Percentiles rank a stretch among this genome's conserved stretches.
Conservation (phyloP, 768 basidiomycete genomes). For the Xerocomellus dryophilus region DNA sequence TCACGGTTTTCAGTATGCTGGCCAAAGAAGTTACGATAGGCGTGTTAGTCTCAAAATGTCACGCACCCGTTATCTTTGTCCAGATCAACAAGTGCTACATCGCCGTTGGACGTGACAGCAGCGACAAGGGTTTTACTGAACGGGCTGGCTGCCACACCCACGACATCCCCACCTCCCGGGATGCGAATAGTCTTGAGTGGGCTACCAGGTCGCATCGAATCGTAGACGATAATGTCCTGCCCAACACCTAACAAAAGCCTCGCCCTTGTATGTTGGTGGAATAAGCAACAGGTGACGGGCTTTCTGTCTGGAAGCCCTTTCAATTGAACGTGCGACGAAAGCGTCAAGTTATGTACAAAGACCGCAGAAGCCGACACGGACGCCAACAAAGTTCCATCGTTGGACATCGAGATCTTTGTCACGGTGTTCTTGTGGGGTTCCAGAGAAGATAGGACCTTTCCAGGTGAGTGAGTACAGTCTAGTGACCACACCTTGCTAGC, state of each 20-base stretch:
- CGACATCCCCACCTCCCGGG: slow-evolving; percentile 49
- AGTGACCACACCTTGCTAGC: slow-evolving; percentile 48
- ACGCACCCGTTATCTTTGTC: slow-evolving; percentile 73
- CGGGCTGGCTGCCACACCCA: slow-evolving; percentile 61
- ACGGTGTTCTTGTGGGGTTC: slow-evolving; percentile 50
- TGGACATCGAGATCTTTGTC: slow-evolving; percentile 56
- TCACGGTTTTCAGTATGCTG: slow-evolving; percentile 60
- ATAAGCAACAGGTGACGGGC: slow-evolving; percentile 48
- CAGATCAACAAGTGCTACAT: slow-evolving; percentile 60
- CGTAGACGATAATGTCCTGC: slow-evolving; percentile 56
- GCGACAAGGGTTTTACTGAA: slow-evolving; percentile 75
- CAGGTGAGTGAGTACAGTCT: slow-evolving; percentile 40
- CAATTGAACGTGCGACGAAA: slow-evolving; percentile 52
- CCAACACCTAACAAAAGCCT: slow-evolving; percentile 55
- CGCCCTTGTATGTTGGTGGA: slow-evolving; percentile 63
- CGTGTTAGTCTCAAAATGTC: not conserved
- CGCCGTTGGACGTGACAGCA: slow-evolving; percentile 51
- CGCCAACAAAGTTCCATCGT: slow-evolving; percentile 54
- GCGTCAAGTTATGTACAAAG: slow-evolving; percentile 58
- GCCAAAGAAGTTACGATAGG: not conserved
- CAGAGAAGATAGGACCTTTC: slow-evolving; percentile 47
- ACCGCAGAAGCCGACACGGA: slow-evolving; percentile 51
- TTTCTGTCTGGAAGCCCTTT: slow-evolving; percentile 47
- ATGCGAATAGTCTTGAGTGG: slow-evolving; percentile 54
- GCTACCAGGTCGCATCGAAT: slow-evolving; percentile 53